phyloP scores from a whole-genome alignment of 768 basidiomycete species.

The Mycena albidolilacea region DNA sequence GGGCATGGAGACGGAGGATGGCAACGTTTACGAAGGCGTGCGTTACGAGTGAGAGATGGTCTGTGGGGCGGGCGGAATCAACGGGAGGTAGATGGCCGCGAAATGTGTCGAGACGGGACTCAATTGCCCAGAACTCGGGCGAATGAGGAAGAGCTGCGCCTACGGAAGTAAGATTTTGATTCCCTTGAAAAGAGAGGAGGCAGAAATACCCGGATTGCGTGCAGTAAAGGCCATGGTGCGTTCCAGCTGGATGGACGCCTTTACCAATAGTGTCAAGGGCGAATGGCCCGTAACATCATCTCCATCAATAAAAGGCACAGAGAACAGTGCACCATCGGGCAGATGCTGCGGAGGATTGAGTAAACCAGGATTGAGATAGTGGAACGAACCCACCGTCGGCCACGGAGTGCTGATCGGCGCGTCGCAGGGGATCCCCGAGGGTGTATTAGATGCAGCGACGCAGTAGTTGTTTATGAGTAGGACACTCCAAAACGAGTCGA shows the following conservation, averaged over 20 bases:
- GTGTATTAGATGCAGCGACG: slow-evolving; percentile 23
- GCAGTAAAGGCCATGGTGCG: slow-evolving; percentile 20
- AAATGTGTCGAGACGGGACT: slow-evolving; percentile 10
- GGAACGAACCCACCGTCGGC: slow-evolving; percentile 8
- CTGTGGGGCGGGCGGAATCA: background rate
- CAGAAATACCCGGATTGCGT: background rate
- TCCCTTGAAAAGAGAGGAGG: background rate
- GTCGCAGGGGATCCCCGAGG: slow-evolving; percentile 27
- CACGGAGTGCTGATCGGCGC: slow-evolving; percentile 20
- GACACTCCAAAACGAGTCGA: slow-evolving; percentile 33
- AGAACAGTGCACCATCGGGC: background rate
- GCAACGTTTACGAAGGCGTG: slow-evolving; percentile 22
- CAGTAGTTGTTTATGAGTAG: slow-evolving; percentile 31
- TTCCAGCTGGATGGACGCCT: slow-evolving; percentile 27
- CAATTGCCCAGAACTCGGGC: slow-evolving; percentile 5
- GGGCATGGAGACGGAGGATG: slow-evolving; percentile 23
- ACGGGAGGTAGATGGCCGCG: background rate
- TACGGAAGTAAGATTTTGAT: background rate
- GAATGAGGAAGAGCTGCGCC: background rate
- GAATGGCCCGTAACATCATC: background rate
- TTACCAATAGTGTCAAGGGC: background rate
- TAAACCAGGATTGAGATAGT: background rate
- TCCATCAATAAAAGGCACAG: too few species aligned
- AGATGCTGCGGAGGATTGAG: background rate
- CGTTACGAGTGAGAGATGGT: background rate